phyloP scores from a whole-genome alignment of 129 eudicot species.

The Pseudognaphalium luteoalbum region DNA sequence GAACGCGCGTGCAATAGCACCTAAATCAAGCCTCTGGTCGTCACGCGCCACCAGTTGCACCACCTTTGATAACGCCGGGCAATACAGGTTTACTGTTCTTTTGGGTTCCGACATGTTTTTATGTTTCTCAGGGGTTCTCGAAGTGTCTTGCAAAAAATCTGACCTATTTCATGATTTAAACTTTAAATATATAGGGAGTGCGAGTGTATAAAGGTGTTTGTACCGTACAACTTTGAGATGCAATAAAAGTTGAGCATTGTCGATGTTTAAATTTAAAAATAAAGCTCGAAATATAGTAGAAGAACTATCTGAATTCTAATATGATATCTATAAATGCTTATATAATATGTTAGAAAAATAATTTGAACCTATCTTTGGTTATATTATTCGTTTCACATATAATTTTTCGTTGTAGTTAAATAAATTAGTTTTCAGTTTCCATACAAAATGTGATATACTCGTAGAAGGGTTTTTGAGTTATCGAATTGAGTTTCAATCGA shows the following conservation, averaged over 20 bases:
- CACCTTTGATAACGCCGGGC: conserved; percentile 55
- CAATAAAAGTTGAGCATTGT: neutral
- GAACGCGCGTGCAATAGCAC: conserved; percentile 62
- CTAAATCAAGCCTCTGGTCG: conserved; percentile 63
- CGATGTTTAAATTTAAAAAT: too few species aligned
- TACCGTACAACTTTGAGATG: neutral
- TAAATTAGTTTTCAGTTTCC: too few species aligned
- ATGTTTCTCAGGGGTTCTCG: conserved; percentile 35
- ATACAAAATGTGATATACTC: too few species aligned
- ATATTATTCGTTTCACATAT: too few species aligned
- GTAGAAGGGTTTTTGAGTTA: too few species aligned
- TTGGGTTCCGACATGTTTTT: conserved; percentile 32
- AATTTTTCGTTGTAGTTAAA: too few species aligned
- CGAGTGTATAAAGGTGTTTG: neutral
- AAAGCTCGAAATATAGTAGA: too few species aligned
- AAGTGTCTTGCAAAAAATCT: conserved; percentile 11
- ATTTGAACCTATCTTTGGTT: too few species aligned
- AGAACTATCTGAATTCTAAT: too few species aligned
- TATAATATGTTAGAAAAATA: too few species aligned
- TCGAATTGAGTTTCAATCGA: too few species aligned
- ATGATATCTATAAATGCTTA: too few species aligned
- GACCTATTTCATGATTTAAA: neutral
- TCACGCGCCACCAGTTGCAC: conserved; percentile 53
- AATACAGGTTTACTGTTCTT: conserved; percentile 46
- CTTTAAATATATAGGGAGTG: neutral